Evolutionary conservation across 495 filamentous ascomycete species (phyloP).

Genomic region (Tetracladium setigerum): DNA sequence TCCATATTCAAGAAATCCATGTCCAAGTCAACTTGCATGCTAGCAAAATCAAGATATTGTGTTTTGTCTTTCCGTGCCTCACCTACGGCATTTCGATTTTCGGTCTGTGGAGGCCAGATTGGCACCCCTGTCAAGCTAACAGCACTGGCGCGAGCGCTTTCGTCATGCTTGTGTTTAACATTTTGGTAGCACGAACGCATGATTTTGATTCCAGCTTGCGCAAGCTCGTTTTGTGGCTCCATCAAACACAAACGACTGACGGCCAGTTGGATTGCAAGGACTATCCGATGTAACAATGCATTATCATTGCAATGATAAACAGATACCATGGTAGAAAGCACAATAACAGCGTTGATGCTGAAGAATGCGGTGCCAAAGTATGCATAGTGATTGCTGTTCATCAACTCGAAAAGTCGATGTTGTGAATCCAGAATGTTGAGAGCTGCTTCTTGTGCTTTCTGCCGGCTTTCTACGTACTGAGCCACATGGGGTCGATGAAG

Average conservation of each 20-base stretch:
- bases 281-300: no score
- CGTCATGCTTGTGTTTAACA: neutral
- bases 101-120: neutral
- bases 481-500: neutral
- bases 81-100: neutral
- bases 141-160: neutral
- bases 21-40: neutral
- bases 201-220: neutral
- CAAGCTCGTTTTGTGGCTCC: no score
- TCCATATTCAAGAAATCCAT: neutral
- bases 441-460: slow-evolving; percentile 6
- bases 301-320: no score
- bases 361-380: slow-evolving; percentile 2
- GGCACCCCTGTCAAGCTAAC: neutral
- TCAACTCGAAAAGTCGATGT: slow-evolving; percentile 4
- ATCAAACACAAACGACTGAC: neutral
- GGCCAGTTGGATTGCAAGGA: neutral
- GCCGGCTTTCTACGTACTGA: slow-evolving; percentile 3
- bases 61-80: neutral
- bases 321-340: no score
- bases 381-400: slow-evolving; percentile 6
- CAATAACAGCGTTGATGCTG: no score
- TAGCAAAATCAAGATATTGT: neutral
- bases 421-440: slow-evolving; percentile 7
- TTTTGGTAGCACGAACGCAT: neutral